phyloP scores from a whole-genome alignment of 768 basidiomycete species.

The Mycena metata region DNA sequence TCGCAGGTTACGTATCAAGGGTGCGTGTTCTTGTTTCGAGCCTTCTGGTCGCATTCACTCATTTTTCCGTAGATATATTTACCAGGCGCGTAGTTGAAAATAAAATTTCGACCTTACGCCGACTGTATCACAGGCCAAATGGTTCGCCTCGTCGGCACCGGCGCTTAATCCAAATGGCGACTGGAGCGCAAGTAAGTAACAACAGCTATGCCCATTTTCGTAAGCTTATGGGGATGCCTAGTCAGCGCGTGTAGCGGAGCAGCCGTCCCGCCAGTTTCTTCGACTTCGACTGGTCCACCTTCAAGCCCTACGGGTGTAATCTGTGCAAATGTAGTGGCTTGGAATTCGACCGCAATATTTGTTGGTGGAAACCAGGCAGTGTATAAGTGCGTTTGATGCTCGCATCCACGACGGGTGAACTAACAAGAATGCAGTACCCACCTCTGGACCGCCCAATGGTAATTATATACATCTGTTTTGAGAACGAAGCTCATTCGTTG shows the following conservation, averaged over 20 bases:
- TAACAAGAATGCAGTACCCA: constrained; percentile 45
- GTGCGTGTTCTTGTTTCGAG: constrained; percentile 49
- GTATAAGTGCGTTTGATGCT: constrained; percentile 58
- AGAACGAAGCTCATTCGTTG: neutral
- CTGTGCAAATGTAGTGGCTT: constrained; percentile 66
- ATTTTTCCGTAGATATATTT: constrained; percentile 64
- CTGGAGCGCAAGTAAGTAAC: constrained; percentile 71
- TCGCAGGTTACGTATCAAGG: constrained; percentile 68
- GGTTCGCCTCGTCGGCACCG: constrained; percentile 65
- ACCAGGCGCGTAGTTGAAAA: constrained; percentile 59
- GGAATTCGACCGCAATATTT: constrained; percentile 63
- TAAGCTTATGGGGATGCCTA: constrained; percentile 39
- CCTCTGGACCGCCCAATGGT: constrained; percentile 66
- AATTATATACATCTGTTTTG: neutral
- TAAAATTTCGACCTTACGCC: neutral
- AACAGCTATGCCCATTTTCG: neutral
- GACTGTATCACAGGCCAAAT: constrained; percentile 65
- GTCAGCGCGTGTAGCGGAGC: constrained; percentile 68
- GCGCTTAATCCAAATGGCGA: constrained; percentile 64
- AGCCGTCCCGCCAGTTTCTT: constrained; percentile 38
- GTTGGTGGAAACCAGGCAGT: constrained; percentile 65
- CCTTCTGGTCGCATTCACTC: constrained; percentile 19
- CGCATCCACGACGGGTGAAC: neutral
- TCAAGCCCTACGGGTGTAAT: constrained; percentile 48
- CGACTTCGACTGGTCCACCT: constrained; percentile 36